Evolutionary conservation across 495 filamentous ascomycete species (phyloP).

Genomic region (Trichoderma asperelloides): DNA sequence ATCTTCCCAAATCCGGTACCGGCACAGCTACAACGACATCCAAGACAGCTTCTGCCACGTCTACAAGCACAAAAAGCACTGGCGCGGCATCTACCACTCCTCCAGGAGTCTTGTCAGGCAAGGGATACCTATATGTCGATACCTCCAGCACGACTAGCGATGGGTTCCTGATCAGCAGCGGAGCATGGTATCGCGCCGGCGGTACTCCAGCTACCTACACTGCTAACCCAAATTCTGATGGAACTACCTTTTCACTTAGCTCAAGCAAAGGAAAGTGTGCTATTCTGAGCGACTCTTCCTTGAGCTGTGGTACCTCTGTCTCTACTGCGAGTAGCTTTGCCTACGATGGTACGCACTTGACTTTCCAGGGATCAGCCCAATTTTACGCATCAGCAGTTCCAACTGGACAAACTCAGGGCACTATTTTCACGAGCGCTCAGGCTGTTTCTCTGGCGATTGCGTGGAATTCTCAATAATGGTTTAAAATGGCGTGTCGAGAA

Average conservation of each 20-base stretch:
- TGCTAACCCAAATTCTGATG: slow-evolving; percentile 25
- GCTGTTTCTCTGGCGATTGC: slow-evolving; percentile 12
- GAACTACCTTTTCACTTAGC: slow-evolving; percentile 48
- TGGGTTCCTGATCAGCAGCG: slow-evolving; percentile 64
- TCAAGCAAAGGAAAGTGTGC: slow-evolving; percentile 52
- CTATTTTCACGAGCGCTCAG: slow-evolving; percentile 22
- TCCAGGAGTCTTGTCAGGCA: slow-evolving; percentile 26
- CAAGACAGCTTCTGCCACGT: not conserved
- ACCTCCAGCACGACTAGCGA: slow-evolving; percentile 34
- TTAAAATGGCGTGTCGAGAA: not conserved
- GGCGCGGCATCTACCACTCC: not conserved
- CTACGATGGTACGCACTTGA: slow-evolving; percentile 25
- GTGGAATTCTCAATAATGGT: not conserved
- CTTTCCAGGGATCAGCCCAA: slow-evolving; percentile 38
- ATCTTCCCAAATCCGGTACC: slow-evolving; percentile 21
- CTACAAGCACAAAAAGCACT: not conserved
- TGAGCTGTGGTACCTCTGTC: slow-evolving; percentile 43
- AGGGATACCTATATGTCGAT: slow-evolving; percentile 51
- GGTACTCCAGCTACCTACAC: slow-evolving; percentile 66
- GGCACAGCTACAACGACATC: slow-evolving; percentile 13
- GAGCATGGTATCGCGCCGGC: slow-evolving; percentile 54
- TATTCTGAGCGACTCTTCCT: slow-evolving; percentile 28
- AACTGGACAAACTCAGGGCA: slow-evolving; percentile 36
- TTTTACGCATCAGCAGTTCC: slow-evolving; percentile 54
- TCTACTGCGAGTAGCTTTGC: slow-evolving; percentile 33